A percentile compares a stretch with the other conserved stretches of the same genome.
Evolutionary conservation across 2,329 filamentous ascomycete species (phyloP).

Genomic region (Colletotrichum somersetense): DNA sequence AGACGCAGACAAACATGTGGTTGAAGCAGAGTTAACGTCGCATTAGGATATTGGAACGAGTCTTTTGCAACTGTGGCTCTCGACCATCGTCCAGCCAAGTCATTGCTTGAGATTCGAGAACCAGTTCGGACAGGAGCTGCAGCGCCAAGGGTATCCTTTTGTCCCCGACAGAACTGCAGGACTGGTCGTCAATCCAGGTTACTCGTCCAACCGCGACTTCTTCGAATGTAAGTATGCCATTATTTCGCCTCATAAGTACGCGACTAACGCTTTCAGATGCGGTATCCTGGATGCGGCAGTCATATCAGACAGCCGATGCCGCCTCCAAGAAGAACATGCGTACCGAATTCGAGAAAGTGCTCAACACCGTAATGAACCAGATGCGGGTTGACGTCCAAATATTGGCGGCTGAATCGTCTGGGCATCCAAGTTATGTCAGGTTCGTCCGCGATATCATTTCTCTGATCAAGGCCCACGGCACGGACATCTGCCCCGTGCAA

Average conservation of each 20-base stretch:
- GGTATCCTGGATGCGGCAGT: conserved; percentile 64
- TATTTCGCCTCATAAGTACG: not conserved
- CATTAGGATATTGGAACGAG: conserved; percentile 57
- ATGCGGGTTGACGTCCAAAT: conserved; percentile 64
- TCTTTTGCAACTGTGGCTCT: conserved; percentile 65
- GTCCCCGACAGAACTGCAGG: conserved; percentile 56
- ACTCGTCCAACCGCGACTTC: conserved; percentile 61
- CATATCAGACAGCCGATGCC: conserved; percentile 56
- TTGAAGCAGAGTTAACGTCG: conserved; percentile 22
- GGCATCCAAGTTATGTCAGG: conserved; percentile 62
- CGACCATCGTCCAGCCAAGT: conserved; percentile 64
- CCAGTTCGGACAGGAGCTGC: conserved; percentile 61
- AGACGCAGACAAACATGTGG: conserved; percentile 15
- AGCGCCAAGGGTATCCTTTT: conserved; percentile 57
- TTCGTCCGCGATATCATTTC: conserved; percentile 67
- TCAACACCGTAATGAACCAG: conserved; percentile 65
- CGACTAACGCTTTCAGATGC: conserved; percentile 46
- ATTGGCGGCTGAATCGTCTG: conserved; percentile 50
- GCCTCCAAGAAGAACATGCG: conserved; percentile 53
- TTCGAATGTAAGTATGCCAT: conserved; percentile 58
- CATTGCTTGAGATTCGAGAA: conserved; percentile 62
- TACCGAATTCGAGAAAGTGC: conserved; percentile 56
- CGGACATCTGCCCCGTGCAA: conserved; percentile 67
- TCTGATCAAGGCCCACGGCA: conserved; percentile 66
- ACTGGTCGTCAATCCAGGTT: conserved; percentile 57